These are phyloP conservation scores for Gentiana straminea DNA, from an alignment of 257 asterid species.

Conservation along the genomic window DNA sequence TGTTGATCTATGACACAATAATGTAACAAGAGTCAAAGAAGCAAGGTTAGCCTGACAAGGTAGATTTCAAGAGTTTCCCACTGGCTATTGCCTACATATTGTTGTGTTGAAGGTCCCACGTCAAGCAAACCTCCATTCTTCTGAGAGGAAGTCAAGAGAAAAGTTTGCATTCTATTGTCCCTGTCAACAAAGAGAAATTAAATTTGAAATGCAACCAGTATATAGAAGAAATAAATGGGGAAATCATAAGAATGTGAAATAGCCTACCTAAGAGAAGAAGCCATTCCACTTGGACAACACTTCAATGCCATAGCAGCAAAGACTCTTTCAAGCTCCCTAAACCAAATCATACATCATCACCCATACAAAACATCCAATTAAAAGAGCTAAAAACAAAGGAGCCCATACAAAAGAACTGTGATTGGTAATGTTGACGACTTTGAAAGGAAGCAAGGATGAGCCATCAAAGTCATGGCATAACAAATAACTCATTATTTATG, in stretches of 20 bases:
- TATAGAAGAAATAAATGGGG: conserved; percentile 1
- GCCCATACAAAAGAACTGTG: too few species aligned
- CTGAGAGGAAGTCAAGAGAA: conserved; percentile 70
- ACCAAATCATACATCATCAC: neutral
- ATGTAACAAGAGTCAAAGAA: neutral
- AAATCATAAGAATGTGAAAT: conserved; percentile 3
- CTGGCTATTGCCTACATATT: conserved; percentile 44
- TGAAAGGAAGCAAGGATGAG: too few species aligned
- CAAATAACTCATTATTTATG: too few species aligned
- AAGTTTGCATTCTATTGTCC: conserved; percentile 45
- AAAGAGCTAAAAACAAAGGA: too few species aligned
- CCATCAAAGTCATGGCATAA: too few species aligned
- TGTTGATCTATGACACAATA: neutral
- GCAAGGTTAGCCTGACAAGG: conserved; percentile 52
- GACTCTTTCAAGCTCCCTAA: conserved; percentile 86
- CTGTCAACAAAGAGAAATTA: conserved; percentile 28
- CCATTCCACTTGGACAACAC: conserved; percentile 61
- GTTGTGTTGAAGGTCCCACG: conserved; percentile 34
- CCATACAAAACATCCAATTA: too few species aligned
- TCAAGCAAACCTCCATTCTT: conserved; percentile 43
- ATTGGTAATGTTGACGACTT: too few species aligned
- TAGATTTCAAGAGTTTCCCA: conserved; percentile 92
- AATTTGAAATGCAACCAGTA: conserved; percentile 11
- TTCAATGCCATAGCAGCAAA: conserved; percentile 66
- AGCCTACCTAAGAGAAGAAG: conserved; percentile 36